phyloP scores from a whole-genome alignment of 257 asterid species.

The Solanum gandarillasii region DNA sequence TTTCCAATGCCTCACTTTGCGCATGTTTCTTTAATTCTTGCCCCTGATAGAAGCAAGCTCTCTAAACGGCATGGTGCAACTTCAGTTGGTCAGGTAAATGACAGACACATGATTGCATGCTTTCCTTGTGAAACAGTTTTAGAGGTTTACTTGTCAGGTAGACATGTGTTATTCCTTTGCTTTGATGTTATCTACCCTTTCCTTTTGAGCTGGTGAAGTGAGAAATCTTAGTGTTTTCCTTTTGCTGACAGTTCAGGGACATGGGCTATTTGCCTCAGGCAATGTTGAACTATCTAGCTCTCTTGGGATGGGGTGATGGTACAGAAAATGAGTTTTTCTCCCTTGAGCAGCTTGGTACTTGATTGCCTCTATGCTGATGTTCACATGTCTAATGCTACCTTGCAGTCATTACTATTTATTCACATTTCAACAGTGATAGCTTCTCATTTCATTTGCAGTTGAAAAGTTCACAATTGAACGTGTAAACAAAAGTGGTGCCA shows the following conservation, averaged over 20 bases:
- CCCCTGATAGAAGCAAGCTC: slow-evolving; percentile 94
- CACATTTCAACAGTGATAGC: not conserved
- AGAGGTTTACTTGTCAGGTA: not conserved
- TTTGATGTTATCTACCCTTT: not conserved
- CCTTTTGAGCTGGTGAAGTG: not conserved
- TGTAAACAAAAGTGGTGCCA: slow-evolving; percentile 86
- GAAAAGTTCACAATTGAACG: slow-evolving; percentile 84
- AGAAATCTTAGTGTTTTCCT: slow-evolving; percentile 6
- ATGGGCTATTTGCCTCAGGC: slow-evolving; percentile 86
- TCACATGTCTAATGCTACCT: not conserved
- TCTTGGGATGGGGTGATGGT: slow-evolving; percentile 99
- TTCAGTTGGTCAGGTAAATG: slow-evolving; percentile 90
- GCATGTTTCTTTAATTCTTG: slow-evolving; percentile 88
- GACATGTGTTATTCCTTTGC: not conserved
- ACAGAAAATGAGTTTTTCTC: slow-evolving; percentile 86
- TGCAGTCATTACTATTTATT: not conserved
- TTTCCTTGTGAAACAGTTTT: slow-evolving; percentile 4
- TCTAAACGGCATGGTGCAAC: slow-evolving; percentile 98
- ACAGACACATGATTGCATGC: not conserved
- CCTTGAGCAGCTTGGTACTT: slow-evolving; percentile 78
- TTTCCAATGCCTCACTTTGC: slow-evolving; percentile 87
- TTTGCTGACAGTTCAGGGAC: slow-evolving; percentile 67
- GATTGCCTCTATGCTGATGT: slow-evolving; percentile 3
- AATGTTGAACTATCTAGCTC: slow-evolving; percentile 89
- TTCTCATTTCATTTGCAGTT: slow-evolving; percentile 41